These are phyloP conservation scores for Globisporangium irregulare DNA, from an alignment of 352 stramenopile genomes.

Conservation along the genomic window DNA sequence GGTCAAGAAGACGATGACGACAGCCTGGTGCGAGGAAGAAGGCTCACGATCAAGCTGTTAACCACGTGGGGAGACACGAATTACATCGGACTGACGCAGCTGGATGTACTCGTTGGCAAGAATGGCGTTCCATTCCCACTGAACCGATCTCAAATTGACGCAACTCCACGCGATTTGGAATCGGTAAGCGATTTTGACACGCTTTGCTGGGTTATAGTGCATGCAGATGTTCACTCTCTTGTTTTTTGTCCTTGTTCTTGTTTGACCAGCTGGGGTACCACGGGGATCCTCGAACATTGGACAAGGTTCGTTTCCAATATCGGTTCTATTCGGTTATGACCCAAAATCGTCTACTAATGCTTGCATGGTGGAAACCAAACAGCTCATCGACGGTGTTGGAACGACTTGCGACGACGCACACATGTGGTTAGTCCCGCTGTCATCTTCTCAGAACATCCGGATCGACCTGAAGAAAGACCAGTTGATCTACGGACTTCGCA, in stretches of 20 bases:
- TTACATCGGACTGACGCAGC: slow-evolving; percentile 83
- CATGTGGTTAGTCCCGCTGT: slow-evolving; percentile 87
- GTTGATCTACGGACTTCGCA: slow-evolving; percentile 53
- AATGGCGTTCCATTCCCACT: slow-evolving; percentile 38
- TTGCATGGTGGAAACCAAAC: background rate
- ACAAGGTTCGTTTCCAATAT: slow-evolving; percentile 55
- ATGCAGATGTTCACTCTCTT: slow-evolving; percentile 1
- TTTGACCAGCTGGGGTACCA: slow-evolving; percentile 56
- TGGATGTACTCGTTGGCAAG: slow-evolving; percentile 60
- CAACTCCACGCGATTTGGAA: slow-evolving; percentile 63
- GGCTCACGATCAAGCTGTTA: slow-evolving; percentile 50
- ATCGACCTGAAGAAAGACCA: slow-evolving; percentile 61
- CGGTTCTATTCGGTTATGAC: background rate
- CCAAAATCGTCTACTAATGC: background rate
- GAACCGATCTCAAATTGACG: slow-evolving; percentile 44
- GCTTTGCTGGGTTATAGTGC: background rate
- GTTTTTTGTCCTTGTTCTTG: background rate
- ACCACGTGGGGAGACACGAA: slow-evolving; percentile 78
- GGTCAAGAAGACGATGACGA: slow-evolving; percentile 17
- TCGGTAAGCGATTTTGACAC: slow-evolving; percentile 32
- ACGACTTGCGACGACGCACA: slow-evolving; percentile 87
- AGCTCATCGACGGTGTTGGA: slow-evolving; percentile 81
- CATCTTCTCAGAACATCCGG: slow-evolving; percentile 34
- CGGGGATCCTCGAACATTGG: slow-evolving; percentile 79
- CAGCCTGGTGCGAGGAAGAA: slow-evolving; percentile 30